Conservation (phyloP, 768 basidiomycete genomes). For the Boletus coccyginus region DNA sequence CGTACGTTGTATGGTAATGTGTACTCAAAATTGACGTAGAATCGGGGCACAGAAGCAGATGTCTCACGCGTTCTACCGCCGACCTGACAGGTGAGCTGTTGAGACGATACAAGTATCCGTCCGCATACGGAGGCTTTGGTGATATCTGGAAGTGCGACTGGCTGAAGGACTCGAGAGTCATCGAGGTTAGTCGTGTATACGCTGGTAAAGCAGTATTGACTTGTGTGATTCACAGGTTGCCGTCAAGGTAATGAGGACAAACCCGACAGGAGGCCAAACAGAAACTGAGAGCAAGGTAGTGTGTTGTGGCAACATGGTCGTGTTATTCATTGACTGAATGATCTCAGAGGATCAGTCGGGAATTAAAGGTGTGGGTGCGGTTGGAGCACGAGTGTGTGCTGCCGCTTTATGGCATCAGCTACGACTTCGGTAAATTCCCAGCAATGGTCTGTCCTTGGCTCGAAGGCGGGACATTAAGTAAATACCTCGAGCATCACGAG, state of each 20-base stretch:
- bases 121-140: constrained; percentile 20
- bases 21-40: not conserved
- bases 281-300: constrained; percentile 14
- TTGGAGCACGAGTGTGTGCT: constrained; percentile 29
- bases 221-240: constrained; percentile 17
- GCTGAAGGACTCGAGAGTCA: constrained; percentile 13
- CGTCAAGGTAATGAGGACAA: constrained; percentile 27
- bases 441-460: constrained; percentile 37
- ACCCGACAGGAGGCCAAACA: constrained; percentile 4
- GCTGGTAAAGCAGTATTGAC: not conserved
- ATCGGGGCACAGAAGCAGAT: not conserved
- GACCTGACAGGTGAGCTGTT: constrained; percentile 13
- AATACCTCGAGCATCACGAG: constrained; percentile 19
- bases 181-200: constrained; percentile 17
- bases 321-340: not conserved
- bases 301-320: not conserved
- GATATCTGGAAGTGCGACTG: constrained; percentile 27
- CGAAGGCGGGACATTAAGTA: constrained; percentile 27
- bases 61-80: not conserved
- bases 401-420: constrained; percentile 27
- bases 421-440: constrained; percentile 29
- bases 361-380: constrained; percentile 24
- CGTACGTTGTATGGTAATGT: constrained; percentile 3
- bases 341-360: constrained; percentile 12
- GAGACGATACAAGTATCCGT: constrained; percentile 19